These are phyloP conservation scores for Aspergillus leporis DNA, from an alignment of 495 filamentous ascomycete genomes.

Conservation along the genomic window DNA sequence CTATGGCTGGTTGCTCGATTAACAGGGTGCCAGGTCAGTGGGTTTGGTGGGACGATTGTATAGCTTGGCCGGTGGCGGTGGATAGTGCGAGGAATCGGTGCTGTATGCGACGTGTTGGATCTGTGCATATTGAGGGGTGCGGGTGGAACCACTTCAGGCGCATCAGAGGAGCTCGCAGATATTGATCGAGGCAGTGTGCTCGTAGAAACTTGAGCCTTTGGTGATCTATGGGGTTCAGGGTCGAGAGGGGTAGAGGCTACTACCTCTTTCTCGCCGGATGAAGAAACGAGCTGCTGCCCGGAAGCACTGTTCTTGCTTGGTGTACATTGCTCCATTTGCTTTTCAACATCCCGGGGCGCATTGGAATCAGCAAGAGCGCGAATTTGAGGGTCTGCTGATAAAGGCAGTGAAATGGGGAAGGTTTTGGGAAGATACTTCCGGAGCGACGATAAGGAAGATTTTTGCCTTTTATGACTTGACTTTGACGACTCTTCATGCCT, in stretches of 20 bases:
- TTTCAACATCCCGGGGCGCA: conserved; percentile 31
- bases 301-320: neutral
- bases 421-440: conserved; percentile 40
- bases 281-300: conserved; percentile 4
- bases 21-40: conserved; percentile 10
- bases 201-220: neutral
- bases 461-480: conserved; percentile 32
- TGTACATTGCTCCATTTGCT: conserved; percentile 24
- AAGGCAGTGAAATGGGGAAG: conserved; percentile 31
- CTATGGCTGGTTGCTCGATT: conserved; percentile 15
- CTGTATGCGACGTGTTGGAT: conserved; percentile 37
- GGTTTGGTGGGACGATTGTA: conserved; percentile 36
- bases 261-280: conserved; percentile 3
- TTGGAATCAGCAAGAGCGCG: conserved; percentile 39
- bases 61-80: conserved; percentile 23
- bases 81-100: conserved; percentile 12
- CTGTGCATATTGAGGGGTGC: conserved; percentile 30
- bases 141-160: conserved; percentile 37
- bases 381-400: conserved; percentile 47
- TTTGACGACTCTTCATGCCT: conserved; percentile 21
- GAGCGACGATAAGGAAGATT: conserved; percentile 43
- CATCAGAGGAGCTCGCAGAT: conserved; percentile 43
- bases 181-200: conserved; percentile 26
- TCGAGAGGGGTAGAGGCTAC: conserved; percentile 4
- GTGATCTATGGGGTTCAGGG: conserved; percentile 8